Evolutionary conservation across 2,329 filamentous ascomycete genomes (phyloP), one percentile per base, ranked within the genome.

Genomic region (Ilyonectria robusta): DNA sequence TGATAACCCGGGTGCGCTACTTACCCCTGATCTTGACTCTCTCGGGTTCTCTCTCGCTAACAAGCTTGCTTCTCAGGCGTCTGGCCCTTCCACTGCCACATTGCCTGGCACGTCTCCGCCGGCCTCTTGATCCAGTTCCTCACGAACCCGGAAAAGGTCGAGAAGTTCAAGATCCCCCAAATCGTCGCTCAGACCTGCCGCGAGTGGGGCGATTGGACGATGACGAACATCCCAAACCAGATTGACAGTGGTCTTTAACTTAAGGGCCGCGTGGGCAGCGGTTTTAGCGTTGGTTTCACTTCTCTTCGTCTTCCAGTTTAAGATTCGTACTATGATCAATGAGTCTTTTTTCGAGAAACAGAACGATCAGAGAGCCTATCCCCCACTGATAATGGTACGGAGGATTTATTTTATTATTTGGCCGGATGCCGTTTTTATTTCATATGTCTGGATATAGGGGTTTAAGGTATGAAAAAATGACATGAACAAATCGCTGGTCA

Each of bases 31-130:
- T 9, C n/a, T 15, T 33, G n/a, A 42, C 15, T 26, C 35, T 8
- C 10, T 13, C 26, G 29, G 53, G 31, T 11, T 11, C 47, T 54
- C 8, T 57, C 37, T 42, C 47, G 42, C 55, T 62, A 13, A 42
- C 54, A 57, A 54, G 19, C 17, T 21, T 29, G n/a, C 21, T 33
- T 33, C 31, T 15, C 31, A 80, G 87, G 79, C 80, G 87, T 68
- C 69, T 88, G 86, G 85, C 80, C 84, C 5, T 83, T 87, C 72
- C 86, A 88, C 77, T 88, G 86, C 75, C 86, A 88, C 76, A 85
- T 87, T 57, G 84, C 84, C 3, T 90, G 87, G 87, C 88, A 90
- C 73, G 83, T 84, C 1, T 85, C 84, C 1, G 82, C 82, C 10
- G 88, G 88, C 5, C 82, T 89, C 55, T 80, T 87, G 13, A 71